Conservation (phyloP, 1,139 yeast species). For the Suhomyces atakaporum region DNA sequence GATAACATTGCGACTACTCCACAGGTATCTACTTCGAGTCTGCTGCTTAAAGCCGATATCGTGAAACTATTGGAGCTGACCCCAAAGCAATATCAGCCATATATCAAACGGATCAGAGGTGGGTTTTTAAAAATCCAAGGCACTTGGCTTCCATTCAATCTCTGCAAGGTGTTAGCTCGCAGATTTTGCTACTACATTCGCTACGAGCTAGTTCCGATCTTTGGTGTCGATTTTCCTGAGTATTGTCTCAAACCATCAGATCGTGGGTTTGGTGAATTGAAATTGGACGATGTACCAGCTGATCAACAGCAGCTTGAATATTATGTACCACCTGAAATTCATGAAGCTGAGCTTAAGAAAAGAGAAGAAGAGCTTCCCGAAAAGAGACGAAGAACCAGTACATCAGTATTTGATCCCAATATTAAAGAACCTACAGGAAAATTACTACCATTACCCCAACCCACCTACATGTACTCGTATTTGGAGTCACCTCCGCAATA, state of each 20-base stretch:
- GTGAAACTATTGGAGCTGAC: conserved; percentile 73
- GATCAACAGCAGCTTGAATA: conserved; percentile 8
- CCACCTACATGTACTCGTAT: conserved; percentile 5
- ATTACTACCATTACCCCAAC: conserved; percentile 11
- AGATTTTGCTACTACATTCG: conserved; percentile 80
- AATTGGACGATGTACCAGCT: conserved; percentile 31
- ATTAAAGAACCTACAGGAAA: conserved; percentile 1
- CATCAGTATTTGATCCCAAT: conserved; percentile 5
- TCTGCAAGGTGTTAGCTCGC: conserved; percentile 69
- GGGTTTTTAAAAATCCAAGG: conserved; percentile 94
- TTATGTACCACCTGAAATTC: conserved; percentile 8
- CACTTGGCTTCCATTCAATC: conserved; percentile 81
- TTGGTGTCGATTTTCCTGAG: conserved; percentile 73
- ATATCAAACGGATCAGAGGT: conserved; percentile 79
- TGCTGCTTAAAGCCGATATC: conserved; percentile 70
- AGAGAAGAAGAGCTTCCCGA: conserved; percentile 2
- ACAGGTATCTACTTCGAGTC: conserved; percentile 7
- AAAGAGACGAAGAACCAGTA: conserved; percentile 11
- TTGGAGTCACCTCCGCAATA: conserved; percentile 7
- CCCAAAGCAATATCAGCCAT: conserved; percentile 63
- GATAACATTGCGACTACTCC: conserved; percentile 10
- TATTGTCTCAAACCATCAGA: conserved; percentile 68
- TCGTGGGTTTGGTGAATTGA: conserved; percentile 68
- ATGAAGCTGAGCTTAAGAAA: conserved; percentile 4
- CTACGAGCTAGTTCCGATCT: conserved; percentile 73